Evolutionary conservation across 805 yeast genomes (phyloP).

Genomic region (Ogataea pilisensis): DNA sequence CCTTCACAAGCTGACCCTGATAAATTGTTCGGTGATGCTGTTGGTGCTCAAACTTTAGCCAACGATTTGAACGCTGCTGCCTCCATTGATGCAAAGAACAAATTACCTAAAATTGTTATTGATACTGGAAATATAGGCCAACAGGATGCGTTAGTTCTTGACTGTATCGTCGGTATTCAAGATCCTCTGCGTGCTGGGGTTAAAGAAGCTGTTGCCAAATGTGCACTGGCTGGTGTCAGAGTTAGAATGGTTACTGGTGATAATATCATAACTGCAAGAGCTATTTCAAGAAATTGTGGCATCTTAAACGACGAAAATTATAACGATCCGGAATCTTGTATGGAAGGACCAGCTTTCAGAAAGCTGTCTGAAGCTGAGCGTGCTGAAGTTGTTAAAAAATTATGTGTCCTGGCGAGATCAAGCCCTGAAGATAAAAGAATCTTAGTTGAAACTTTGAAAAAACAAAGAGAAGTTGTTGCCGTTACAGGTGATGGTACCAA

Average conservation of each 20-base stretch:
- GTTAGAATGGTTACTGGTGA: conserved; percentile 99
- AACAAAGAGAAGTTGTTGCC: conserved; percentile 90
- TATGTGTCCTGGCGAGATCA: conserved; percentile 87
- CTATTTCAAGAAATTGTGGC: conserved; percentile 84
- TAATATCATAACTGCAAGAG: conserved; percentile 83
- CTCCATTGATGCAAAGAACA: conserved; percentile 1
- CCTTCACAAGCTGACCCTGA: conserved; percentile 41
- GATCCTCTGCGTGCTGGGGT: conserved; percentile 94
- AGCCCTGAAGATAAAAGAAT: conserved; percentile 93
- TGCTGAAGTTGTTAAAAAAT: conserved; percentile 56
- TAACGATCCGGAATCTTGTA: conserved; percentile 53
- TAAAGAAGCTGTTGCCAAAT: conserved; percentile 78
- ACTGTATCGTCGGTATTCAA: conserved; percentile 85
- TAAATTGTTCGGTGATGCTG: conserved; percentile 34
- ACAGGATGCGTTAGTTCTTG: conserved; percentile 44
- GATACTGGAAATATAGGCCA: conserved; percentile 14
- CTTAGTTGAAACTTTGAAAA: conserved; percentile 74
- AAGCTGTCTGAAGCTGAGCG: conserved; percentile 57
- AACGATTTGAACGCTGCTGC: conserved; percentile 19
- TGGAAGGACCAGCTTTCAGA: conserved; percentile 94
- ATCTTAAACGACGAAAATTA: conserved; percentile 55
- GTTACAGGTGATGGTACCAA: conserved; percentile 99
- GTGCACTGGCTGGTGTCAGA: conserved; percentile 86
- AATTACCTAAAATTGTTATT: conserved; percentile 28
- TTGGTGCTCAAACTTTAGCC: conserved; percentile 12